Conservation (phyloP, 352 stramenopile species). For the Globisporangium nagaii region DNA sequence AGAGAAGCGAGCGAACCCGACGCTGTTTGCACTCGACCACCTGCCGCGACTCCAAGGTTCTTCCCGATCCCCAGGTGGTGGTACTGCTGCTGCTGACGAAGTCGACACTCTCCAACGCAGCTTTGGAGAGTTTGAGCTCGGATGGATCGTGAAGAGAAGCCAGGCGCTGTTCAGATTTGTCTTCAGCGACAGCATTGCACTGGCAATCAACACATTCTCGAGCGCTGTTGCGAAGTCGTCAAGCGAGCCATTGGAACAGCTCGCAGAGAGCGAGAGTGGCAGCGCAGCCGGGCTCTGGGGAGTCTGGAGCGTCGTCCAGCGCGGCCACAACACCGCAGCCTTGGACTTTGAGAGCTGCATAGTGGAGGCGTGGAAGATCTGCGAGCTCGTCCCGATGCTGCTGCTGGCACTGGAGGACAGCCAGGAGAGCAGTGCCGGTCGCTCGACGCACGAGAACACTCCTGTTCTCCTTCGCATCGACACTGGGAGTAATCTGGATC, state of each 20-base stretch:
- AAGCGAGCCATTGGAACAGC: not conserved
- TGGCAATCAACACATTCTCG: slow-evolving; percentile 1
- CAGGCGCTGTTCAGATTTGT: not conserved
- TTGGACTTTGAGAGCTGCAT: slow-evolving; percentile 15
- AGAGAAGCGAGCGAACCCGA: not conserved
- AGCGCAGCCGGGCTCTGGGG: not conserved
- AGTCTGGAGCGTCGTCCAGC: slow-evolving; percentile 15
- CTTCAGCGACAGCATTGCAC: slow-evolving; percentile 1
- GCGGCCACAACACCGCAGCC: slow-evolving; percentile 6
- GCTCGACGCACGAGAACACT: no score
- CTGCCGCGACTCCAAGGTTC: slow-evolving; percentile 2
- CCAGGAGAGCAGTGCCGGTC: no score
- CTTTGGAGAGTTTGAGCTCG: slow-evolving; percentile 10
- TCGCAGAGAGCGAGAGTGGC: not conserved
- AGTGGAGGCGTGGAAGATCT: slow-evolving; percentile 16
- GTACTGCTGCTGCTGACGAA: not conserved
- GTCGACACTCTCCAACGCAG: not conserved
- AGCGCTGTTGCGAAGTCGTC: not conserved
- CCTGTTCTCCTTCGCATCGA: slow-evolving; percentile 15
- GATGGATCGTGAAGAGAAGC: not conserved
- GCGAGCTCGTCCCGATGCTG: slow-evolving; percentile 13
- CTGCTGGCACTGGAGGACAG: not conserved
- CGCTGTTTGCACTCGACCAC: slow-evolving; percentile 17
- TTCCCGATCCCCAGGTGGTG: no score
- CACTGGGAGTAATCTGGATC: slow-evolving; percentile 3